Evolutionary conservation across 371 early-diverging fungal genomes (phyloP).

Genomic region (Actinomortierella ambigua): DNA sequence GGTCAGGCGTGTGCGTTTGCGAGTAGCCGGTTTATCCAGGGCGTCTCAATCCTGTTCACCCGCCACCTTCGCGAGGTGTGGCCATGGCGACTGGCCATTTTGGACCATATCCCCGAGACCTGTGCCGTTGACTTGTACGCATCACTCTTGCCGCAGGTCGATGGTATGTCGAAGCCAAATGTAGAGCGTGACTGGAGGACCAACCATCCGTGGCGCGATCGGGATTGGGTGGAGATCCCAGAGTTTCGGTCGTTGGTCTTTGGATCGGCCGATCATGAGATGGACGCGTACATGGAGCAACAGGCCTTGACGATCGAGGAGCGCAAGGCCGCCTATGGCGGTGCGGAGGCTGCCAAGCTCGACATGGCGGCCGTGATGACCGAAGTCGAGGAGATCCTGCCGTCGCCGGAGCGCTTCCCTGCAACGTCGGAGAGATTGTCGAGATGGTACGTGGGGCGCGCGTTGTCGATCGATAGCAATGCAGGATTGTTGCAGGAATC

Average conservation of each 20-base stretch:
- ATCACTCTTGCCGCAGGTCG: constrained; percentile 51
- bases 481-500: constrained; percentile 60
- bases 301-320: constrained; percentile 27
- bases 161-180: constrained; percentile 8
- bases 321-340: constrained; percentile 42
- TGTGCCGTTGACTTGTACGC: constrained; percentile 55
- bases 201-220: constrained; percentile 45
- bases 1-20: constrained; percentile 69
- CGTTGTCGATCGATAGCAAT: constrained; percentile 57
- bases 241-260: constrained; percentile 51
- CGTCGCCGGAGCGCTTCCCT: constrained; percentile 48
- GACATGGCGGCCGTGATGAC: constrained; percentile 31
- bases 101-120: constrained; percentile 70
- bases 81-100: constrained; percentile 67
- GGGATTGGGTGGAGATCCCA: constrained; percentile 43
- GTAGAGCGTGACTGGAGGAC: constrained; percentile 25
- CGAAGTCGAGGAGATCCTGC: constrained; percentile 42
- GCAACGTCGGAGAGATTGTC: constrained; percentile 51
- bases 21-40: constrained; percentile 55
- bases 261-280: constrained; percentile 39
- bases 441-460: constrained; percentile 66
- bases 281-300: constrained; percentile 40
- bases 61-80: constrained; percentile 61
- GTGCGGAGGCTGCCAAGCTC: constrained; percentile 27
- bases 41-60: constrained; percentile 65